Base-by-base conservation (phyloP, 495 filamentous ascomycete genomes). In the Cladorrhinum samala region DNA sequence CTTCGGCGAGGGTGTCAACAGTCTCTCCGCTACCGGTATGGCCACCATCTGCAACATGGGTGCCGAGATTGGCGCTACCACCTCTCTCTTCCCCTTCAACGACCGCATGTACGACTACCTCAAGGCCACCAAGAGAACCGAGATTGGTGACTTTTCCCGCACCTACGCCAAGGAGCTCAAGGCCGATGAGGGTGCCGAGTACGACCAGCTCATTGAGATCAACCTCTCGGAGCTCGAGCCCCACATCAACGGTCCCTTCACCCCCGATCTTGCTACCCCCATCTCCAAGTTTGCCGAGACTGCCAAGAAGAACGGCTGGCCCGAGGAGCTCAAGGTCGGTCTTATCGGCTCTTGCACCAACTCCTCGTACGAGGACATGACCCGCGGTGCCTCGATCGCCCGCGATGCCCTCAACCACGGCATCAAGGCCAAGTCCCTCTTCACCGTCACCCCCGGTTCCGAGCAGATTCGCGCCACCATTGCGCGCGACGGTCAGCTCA, bases 311-410 rank as follows among this genome's bases (percentile, higher is more conserved):
- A 96, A 98, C 75, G 85, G 85, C 72, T 98, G 93, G 93, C 93
- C 93, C 38, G 85, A 95, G 71, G 92, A 97, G 71, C 77, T 98
- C 61, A 96, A 96, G 81, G 94, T 95, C 61, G 94, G 94, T 67
- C 72, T 92, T 45, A 92, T 99, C 65, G 93, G 93, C 52, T 97
- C 93, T 67, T 99, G 93, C 87, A 99, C 93, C 61, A 99, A 99
- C 83, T 95, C 90, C 40, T 96, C 91, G 23, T 99, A 99, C 72
- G 94, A 99, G 78, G 93, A 99, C 67, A 97, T 99, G 93, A 88
- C 85, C 61, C 89, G 94, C 58, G 88, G 83, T 64, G 93, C 93
- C 49, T 89, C 91, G 30, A 97, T 99, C 69, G 94, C 92, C 46
- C 88, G 84, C 53, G 90, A 99, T 72, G 94, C 94, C 60, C 80